phyloP scores from a whole-genome alignment of 2,329 filamentous ascomycete species.

The Colletotrichum chlorophyti region DNA sequence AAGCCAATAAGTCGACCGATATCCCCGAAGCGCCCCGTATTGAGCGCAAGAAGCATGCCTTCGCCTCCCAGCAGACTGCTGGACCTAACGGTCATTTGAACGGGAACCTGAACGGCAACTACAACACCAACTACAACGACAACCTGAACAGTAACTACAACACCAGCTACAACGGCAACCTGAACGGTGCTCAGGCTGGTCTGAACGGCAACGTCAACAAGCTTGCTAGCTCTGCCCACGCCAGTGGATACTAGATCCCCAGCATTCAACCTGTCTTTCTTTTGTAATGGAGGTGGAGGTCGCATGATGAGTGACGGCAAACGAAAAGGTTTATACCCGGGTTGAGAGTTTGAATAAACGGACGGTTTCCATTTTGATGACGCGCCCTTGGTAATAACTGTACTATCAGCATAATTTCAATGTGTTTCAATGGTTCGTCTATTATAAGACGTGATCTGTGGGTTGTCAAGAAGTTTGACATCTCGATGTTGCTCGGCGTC shows the following conservation, averaged over 20 bases:
- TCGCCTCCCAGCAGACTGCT: slow-evolving; percentile 6
- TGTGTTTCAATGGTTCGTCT: not conserved
- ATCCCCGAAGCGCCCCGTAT: slow-evolving; percentile 68
- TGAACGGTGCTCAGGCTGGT: slow-evolving; percentile 10
- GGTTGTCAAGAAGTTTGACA: no score
- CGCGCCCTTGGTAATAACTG: slow-evolving; percentile 17
- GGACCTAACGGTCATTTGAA: slow-evolving; percentile 6
- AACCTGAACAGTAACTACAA: not conserved
- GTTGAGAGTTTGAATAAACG: not conserved
- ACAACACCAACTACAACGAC: not conserved
- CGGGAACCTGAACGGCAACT: not conserved
- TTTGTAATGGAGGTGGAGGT: slow-evolving; percentile 10
- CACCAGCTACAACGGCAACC: not conserved
- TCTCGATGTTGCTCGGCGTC: no score
- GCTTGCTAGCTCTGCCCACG: slow-evolving; percentile 1
- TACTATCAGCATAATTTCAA: not conserved
- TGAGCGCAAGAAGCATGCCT: slow-evolving; percentile 51
- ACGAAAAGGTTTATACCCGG: slow-evolving; percentile 28
- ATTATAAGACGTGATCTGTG: not conserved
- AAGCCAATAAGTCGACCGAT: slow-evolving; percentile 73
- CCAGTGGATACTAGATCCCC: slow-evolving; percentile 2
- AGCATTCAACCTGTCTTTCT: not conserved
- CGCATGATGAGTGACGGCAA: slow-evolving; percentile 10
- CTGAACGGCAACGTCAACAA: slow-evolving; percentile 12
- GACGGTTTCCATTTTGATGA: slow-evolving; percentile 2